Evolutionary conservation across 805 yeast species (phyloP).

Genomic region (Komagataella mondaviorum): DNA sequence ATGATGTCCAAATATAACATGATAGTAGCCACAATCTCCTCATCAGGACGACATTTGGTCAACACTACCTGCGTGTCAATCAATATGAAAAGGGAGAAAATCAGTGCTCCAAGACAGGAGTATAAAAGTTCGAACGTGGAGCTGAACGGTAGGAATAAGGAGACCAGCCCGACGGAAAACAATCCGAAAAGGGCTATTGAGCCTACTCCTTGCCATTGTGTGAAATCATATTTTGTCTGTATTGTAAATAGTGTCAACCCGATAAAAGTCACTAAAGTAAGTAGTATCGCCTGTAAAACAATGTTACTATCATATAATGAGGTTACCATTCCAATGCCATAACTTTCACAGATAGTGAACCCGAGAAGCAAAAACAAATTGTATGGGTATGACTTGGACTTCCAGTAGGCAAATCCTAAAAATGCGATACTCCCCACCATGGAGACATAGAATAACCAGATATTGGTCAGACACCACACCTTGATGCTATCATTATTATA

Average conservation of each 20-base stretch:
- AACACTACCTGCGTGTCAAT: constrained; percentile 75
- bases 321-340: constrained; percentile 55
- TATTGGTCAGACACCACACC: constrained; percentile 41
- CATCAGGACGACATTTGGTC: constrained; percentile 67
- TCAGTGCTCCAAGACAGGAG: constrained; percentile 59
- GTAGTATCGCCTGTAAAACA: constrained; percentile 55
- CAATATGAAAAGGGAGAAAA: constrained; percentile 60
- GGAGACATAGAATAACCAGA: constrained; percentile 46
- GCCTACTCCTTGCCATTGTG: constrained; percentile 47
- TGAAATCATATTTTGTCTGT: constrained; percentile 66
- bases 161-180: constrained; percentile 59
- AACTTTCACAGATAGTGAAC: constrained; percentile 68
- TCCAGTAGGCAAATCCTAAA: constrained; percentile 47
- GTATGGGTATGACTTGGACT: constrained; percentile 56
- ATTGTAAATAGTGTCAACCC: constrained; percentile 69
- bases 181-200: constrained; percentile 49
- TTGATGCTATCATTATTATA: constrained; percentile 28
- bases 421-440: constrained; percentile 48
- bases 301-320: constrained; percentile 47
- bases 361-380: constrained; percentile 42
- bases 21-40: constrained; percentile 73
- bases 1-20: constrained; percentile 69
- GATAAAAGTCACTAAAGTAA: constrained; percentile 59
- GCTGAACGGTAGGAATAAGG: constrained; percentile 50
- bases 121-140: constrained; percentile 51